Evolutionary conservation across 176 grass and related monocot species (phyloP), one percentile per base, ranked within the genome.

Genomic region (Melocanna baccifera): DNA sequence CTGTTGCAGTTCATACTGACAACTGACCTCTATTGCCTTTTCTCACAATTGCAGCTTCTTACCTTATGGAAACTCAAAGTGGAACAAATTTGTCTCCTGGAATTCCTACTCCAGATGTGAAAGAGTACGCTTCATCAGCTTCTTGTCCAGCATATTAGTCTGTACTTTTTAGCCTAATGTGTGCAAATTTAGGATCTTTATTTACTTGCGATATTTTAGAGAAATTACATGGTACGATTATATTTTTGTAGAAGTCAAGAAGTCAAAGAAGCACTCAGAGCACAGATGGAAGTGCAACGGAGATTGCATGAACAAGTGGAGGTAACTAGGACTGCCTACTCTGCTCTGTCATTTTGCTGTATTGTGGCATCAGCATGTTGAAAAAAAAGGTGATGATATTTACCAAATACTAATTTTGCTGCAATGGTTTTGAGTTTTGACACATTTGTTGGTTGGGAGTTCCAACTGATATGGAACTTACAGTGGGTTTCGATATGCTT

Each of bases 11-110:
- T 26, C 34, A 51, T 58, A 63, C 20, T 83, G 20, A 64, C 29
- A 23, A 71, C 20, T 79, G 42, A 62, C 53, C 23, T 84, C 10
- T 78, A 37, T 84, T 30, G 71, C 58, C 20, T 69, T 81, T 53
- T 84, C 62, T 56, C 55, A 70, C 45, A 86, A 88, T 82, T 73
- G 70, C 88, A 96, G 94, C 77, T 90, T 89, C 91, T 52, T 96
- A 89, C 73, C 81, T 85, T 86, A 80, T 87, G 66, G 94, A 91
- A 43, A 75, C 36, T 28, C 91, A 82, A 69, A 90, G 76, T 72
- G 86, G 77, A 82, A 80, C 71, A 84, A 82, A 71, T 83, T 87
- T 96, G 36, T 93, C 91, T 50, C 81, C 94, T 48, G 84, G 82
- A 86, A 77, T 89, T 59, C 78, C 81, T 76, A 52, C 81, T 69